Evolutionary conservation across 2,329 filamentous ascomycete species (phyloP), one percentile per base, ranked within the genome.

Genomic region (Rasamsonia emersonii): DNA sequence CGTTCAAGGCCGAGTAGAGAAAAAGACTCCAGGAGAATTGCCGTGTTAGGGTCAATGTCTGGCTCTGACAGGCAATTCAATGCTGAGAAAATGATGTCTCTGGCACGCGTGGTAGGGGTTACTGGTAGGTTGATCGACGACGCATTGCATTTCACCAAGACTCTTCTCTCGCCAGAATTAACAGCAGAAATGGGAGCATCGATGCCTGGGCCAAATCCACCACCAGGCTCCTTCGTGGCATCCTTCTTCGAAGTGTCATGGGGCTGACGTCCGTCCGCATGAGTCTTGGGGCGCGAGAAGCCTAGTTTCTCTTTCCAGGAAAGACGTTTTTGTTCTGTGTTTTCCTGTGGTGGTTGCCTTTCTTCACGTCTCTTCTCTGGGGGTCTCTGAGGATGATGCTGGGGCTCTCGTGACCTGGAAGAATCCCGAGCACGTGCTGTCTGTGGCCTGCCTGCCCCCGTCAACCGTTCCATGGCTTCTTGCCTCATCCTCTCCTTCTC

Each of bases 121-220:
- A 95, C 70, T 2, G 80, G 73, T n/a, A 94, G 66, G 28, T 71
- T 71, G 30, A 86, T 75, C 1, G 72, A 77, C 9, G 75, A 74
- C 35, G 81, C 77, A 43, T 75, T 72, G 59, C 77, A 93, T 41
- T 79, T 74, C 21, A 95, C 75, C 19, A 75, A 67, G 11, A 93
- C 82, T 44, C 73, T 73, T 46, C 86, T 70, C 50, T 88, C 82
- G 27, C 79, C 80, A 39, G 81, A 75, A 60, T 93, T 93, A 37
- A 82, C 79, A 9, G 84, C 84, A 33, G 85, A 86, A 7, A 79
- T 67, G 1, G 86, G 86, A 14, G 83, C 83, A 63, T 93, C 85
- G 25, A 70, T 78, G 31, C 71, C 70, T 15, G 73, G 67, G 2
- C 73, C 51, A 6, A 49, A 38, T 2, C 41, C 41, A 4, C 47